These are phyloP conservation scores for Cladorrhinum sp. DNA, from an alignment of 2,329 filamentous ascomycete genomes.

Conservation along the genomic window DNA sequence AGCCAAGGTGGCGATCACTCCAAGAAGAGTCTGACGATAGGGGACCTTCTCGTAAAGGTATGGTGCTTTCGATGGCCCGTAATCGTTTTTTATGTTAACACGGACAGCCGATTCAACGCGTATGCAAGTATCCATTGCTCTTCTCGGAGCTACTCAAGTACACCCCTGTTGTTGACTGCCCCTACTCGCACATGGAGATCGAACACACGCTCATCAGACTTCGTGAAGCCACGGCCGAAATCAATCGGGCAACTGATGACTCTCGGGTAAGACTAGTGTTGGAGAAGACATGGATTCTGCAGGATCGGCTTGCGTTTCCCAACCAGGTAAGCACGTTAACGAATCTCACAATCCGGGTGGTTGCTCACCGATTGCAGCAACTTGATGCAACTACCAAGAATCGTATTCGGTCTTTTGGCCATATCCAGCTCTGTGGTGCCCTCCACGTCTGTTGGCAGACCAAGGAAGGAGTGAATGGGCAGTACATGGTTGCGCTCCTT, in stretches of 20 bases:
- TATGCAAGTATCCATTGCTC: slow-evolving; percentile 86
- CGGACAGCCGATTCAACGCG: slow-evolving; percentile 77
- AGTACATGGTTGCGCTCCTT: slow-evolving; percentile 82
- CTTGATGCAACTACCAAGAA: slow-evolving; percentile 54
- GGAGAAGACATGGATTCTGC: slow-evolving; percentile 79
- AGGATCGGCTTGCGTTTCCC: slow-evolving; percentile 74
- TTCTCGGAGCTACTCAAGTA: slow-evolving; percentile 79
- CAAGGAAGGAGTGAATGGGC: slow-evolving; percentile 63
- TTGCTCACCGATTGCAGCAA: slow-evolving; percentile 37
- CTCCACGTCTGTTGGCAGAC: slow-evolving; percentile 82
- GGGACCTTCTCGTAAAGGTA: slow-evolving; percentile 88
- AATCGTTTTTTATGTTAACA: slow-evolving; percentile 1
- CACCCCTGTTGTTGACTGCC: slow-evolving; percentile 82
- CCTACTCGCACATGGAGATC: slow-evolving; percentile 75
- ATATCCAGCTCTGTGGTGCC: slow-evolving; percentile 76
- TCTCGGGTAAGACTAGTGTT: slow-evolving; percentile 65
- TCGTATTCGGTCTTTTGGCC: slow-evolving; percentile 75
- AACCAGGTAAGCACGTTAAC: slow-evolving; percentile 53
- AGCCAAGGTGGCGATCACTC: slow-evolving; percentile 54
- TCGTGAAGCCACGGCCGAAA: slow-evolving; percentile 70
- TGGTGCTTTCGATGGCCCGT: slow-evolving; percentile 14
- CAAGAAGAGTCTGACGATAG: slow-evolving; percentile 76
- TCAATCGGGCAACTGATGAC: slow-evolving; percentile 83
- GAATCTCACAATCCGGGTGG: not conserved
- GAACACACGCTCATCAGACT: slow-evolving; percentile 69